Evolutionary conservation across 306 rosid species (phyloP), one percentile per base, ranked within the genome.

Genomic region (Cucurbita argyrosperma): DNA sequence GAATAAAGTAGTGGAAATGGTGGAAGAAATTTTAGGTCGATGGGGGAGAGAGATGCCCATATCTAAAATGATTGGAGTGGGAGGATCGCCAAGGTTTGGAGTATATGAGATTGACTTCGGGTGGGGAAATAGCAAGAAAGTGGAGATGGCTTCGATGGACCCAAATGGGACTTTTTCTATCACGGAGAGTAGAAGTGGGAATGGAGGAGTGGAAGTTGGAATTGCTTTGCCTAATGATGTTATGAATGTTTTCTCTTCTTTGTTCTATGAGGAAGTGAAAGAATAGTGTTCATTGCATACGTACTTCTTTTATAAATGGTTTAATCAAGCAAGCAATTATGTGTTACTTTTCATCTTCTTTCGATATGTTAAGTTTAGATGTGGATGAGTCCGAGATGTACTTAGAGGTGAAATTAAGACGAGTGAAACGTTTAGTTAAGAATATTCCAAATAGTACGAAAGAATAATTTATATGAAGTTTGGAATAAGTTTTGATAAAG

Each of bases 11-110:
- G 53, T 42, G 7, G 83, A 30, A 1, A 77, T 49, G 4, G 6
- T 69, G 40, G 79, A 77, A 0, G 71, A 59, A 8, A 53, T 43
- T 65, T 5, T 18, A 1, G 0, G 16, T 8, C 42, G 8, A 14
- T 7, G 46, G 51, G 2, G 18, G n/a, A 40, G 4, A 15, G 10
- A 16, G 9, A 4, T 3, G 18, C 23, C 16, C 0, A 18, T 4
- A 0, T 79, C 16, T 52, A 16, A n/a, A 52, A 15, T 0, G 0
- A 61, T 61, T 0, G 83, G 78, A 9, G 63, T 76, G 1, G 82
- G 84, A 0, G 91, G 89, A 54, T 88, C 90, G 19, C 79, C 88
- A 18, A 18, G 79, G 16, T 80, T 84, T 75, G 81, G 85, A 50
- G 62, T 87, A 10, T 87, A 84, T 45, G 80, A 51, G 0, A 56